A percentile compares a stretch with the other conserved stretches of the same genome.
Evolutionary conservation across 208 protist genomes (phyloP).

Genomic region (Crithidia mellificae): DNA sequence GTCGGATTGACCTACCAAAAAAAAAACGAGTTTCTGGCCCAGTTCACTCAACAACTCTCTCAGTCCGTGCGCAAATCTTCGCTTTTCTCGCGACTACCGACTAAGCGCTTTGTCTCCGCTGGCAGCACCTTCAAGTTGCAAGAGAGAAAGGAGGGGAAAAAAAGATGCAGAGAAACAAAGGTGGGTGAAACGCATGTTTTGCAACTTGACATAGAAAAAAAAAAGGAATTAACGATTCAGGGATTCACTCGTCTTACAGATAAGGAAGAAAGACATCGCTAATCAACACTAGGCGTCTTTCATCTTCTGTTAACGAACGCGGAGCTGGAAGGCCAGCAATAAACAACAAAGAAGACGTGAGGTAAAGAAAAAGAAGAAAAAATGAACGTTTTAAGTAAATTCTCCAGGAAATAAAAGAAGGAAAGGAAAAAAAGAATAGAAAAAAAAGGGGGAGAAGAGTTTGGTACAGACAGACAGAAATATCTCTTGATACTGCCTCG

Average conservation of each 20-base stretch:
- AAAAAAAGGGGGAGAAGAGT: too few relatives aligned
- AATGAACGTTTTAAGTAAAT: slow-evolving; percentile 5
- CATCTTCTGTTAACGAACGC: neutral
- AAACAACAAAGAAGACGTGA: neutral
- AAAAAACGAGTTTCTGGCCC: neutral
- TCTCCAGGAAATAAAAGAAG: neutral
- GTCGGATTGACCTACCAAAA: too few relatives aligned
- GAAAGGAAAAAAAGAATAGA: slow-evolving; percentile 2
- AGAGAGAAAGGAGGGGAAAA: neutral
- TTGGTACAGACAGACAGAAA: neutral
- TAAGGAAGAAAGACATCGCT: neutral
- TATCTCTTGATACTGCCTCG: neutral
- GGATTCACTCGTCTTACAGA: neutral
- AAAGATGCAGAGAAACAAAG: slow-evolving; percentile 1
- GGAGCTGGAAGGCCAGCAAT: neutral
- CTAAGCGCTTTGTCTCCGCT: neutral
- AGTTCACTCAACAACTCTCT: too few relatives aligned
- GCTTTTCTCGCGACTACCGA: neutral
- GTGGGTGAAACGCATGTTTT: neutral
- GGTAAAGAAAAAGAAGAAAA: slow-evolving; percentile 7
- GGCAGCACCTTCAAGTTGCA: neutral
- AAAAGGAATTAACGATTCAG: neutral
- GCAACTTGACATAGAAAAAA: neutral
- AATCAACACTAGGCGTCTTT: neutral
- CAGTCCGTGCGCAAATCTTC: neutral